Evolutionary conservation across 768 basidiomycete genomes (phyloP), one percentile per base, ranked within the genome.

Genomic region (Fibroporia radiculosa): DNA sequence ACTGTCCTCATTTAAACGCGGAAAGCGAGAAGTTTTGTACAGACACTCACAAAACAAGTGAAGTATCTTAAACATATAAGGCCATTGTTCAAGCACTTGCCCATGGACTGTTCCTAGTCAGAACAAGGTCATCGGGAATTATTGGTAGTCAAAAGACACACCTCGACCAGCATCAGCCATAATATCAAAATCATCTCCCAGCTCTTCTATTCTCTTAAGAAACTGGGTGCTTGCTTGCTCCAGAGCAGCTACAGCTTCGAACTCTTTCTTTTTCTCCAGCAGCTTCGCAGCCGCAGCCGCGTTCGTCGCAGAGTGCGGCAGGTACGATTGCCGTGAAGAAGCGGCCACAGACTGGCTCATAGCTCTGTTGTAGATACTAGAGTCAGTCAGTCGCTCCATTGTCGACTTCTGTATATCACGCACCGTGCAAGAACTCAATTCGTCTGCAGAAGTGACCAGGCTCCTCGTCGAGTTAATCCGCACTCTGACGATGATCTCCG

Each of bases 111-210:
- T 18, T 37, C 44, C 28, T 6, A 25, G n/a, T n/a, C n/a, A n/a
- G n/a, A n/a, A n/a, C n/a, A n/a, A n/a, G 10, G n/a, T n/a, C 10
- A 10, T 31, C 29, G 29, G 10, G 10, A 10, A n/a, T 31, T 31
- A 31, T 31, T 10, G 29, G n/a, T n/a, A n/a, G n/a, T n/a, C n/a
- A n/a, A 6, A 14, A 10, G 0, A 50, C 63, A 32, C 38, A 84
- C 86, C 77, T 70, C 75, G 66, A 4, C 83, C 86, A 1, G 86
- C 83, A 48, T 83, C 74, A 6, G 84, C 85, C 80, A 88, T 87
- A 18, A 78, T 71, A 48, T 84, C 75, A 54, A 80, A 84, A 56
- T 88, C 84, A 14, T 82, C 78, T 19, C 74, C 78, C 3, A 89
- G 66, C 5, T 70, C 77, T 51, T 82, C 78, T 32, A 88, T 76